A percentile compares a stretch with the other conserved stretches of the same genome.
phyloP scores from a whole-genome alignment of 1,284 basidiomycete species.

The Microbotryum saponariae region DNA sequence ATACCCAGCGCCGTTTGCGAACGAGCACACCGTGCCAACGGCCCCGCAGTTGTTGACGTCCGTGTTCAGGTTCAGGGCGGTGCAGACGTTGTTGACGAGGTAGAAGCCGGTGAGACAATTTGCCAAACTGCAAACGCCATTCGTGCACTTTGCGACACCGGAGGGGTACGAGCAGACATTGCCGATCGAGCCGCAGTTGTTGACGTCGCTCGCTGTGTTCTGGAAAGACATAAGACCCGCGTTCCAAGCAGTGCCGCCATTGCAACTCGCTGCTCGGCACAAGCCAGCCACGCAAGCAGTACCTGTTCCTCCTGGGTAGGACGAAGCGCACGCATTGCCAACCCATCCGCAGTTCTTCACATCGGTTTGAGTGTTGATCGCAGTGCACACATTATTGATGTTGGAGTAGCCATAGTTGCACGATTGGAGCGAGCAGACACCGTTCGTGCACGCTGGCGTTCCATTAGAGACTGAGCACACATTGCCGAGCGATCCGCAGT shows the following conservation, averaged over 20 bases:
- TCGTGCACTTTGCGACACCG: constrained; percentile 2
- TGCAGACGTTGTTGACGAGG: constrained; percentile 1
- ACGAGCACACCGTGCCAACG: constrained; percentile 14
- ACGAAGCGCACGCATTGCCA: constrained; percentile 13
- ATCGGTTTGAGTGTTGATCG: neutral
- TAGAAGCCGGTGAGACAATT: neutral
- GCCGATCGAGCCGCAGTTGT: constrained; percentile 15
- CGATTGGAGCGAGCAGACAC: neutral
- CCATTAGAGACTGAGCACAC: constrained; percentile 7
- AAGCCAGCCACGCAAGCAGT: no score
- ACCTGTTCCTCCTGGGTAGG: neutral
- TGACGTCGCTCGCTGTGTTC: constrained; percentile 2
- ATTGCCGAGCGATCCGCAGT: constrained; percentile 1
- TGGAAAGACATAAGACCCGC: neutral
- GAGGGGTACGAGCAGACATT: constrained; percentile 8
- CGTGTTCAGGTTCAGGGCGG: neutral
- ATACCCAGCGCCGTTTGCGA: constrained; percentile 7
- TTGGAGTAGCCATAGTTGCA: constrained; percentile 13
- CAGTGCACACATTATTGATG: constrained; percentile 1
- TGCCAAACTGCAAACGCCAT: constrained; percentile 6
- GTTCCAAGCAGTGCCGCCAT: neutral
- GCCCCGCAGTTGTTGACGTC: constrained; percentile 25
- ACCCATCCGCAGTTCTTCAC: constrained; percentile 12
- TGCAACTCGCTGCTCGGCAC: no score
- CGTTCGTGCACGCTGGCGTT: neutral